Base-by-base conservation (phyloP, 2,329 filamentous ascomycete species). In the Fusarium keratoplasticum region DNA sequence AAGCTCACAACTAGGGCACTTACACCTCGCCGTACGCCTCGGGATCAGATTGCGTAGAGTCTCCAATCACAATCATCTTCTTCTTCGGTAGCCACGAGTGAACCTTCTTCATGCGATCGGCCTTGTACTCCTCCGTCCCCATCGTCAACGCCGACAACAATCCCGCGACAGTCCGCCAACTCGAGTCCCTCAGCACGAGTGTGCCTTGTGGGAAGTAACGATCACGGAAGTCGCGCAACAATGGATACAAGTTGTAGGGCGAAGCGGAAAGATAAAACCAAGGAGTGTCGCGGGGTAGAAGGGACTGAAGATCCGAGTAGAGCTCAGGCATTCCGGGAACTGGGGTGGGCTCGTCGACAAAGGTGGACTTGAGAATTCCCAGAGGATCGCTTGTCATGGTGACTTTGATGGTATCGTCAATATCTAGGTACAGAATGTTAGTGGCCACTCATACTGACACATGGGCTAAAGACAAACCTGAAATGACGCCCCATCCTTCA, bases 221-320 rank as follows among this genome's bases (percentile, higher is more conserved):
- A 63, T 91, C 84, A 38, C 95, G 87, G 83, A 98, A 98, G 1
- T 87, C 82, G 65, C 89, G 91, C 27, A 98, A 88, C 83, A 98
- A 96, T 0, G 94, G 93, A 80, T 98, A 98, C 11, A 98, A 89
- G 77, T 97, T 98, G 86, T 98, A 98, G 0, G 96, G 96, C 0
- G 95, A 97, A 0, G 96, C 95, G 0, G 94, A 97, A 55, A 98
- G 89, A 82, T 98, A 98, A 86, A 97, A 98, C 88, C 94, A 98
- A 0, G 95, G 89, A 2, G 95, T 92, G 10, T 88, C 86, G 10
- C 88, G 79, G 1, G 86, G 84, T 27, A 91, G 78, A 5, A 86
- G 75, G 7, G 83, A 81, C 52, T 91, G 85, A 13, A 97, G 86
- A 64, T 92, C 87, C 25, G 85, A 83, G 84, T 98, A 98, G 1